Evolutionary conservation across 2,329 filamentous ascomycete genomes (phyloP), one percentile per base, ranked within the genome.

Genomic region (Colletotrichum nymphaeae): DNA sequence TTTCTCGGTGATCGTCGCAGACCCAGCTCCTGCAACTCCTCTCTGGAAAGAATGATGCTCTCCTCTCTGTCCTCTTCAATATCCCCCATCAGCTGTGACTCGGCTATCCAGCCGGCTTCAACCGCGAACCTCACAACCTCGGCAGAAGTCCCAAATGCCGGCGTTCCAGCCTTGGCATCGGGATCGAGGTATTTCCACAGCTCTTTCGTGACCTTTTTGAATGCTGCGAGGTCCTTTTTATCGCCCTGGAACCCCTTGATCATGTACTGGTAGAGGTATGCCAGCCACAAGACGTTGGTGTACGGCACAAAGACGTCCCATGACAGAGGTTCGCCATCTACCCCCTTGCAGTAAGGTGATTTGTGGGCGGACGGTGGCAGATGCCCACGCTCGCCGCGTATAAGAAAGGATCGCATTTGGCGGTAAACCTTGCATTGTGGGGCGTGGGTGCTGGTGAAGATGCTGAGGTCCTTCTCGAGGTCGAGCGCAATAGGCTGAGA

Each of bases 201-300:
- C 79, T 91, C 88, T 67, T 79, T 82, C 1, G 88, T 91, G 55
- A 83, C 79, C 19, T 80, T 81, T 70, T 82, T 84, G 77, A 91
- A 92, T 2, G 75, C 73, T 4, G 77, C 78, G 14, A 90, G 78
- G 24, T 87, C 85, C 71, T 81, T 83, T 75, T 83, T 85, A 9
- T 84, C 81, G 5, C 89, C 88, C 12, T 76, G 74, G 75, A 89
- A 91, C 73, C 86, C 83, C 7, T 74, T 76, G 3, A 83, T 76
- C 69, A 91, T 80, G 79, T 90, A 91, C 46, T 84, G 81, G 76
- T 91, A 91, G 5, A 91, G 82, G 74, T 92, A 92, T 3, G 89
- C 88, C 55, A 93, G 84, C 91, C 91, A 93, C 22, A 93, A 81
- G 1, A 92, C 89, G 74, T 93, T 93, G 5, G 89, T 91, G 79